Evolutionary conservation across 371 early-diverging fungal genomes (phyloP).

Genomic region (Lichtheimia hyalospora): DNA sequence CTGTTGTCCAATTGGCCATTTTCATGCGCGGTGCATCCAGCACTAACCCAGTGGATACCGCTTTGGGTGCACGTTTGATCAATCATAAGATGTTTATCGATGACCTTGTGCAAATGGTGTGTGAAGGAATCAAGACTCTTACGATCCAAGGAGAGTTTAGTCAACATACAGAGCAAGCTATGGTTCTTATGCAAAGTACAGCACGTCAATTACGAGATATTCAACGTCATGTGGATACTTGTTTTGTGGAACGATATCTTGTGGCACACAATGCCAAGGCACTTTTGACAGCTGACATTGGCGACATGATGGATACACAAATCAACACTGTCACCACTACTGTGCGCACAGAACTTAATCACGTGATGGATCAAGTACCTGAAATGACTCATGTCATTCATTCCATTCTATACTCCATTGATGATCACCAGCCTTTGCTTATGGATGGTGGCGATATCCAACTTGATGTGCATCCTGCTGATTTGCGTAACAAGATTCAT

Average conservation of each 20-base stretch:
- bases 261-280: slow-evolving; percentile 30
- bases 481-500: slow-evolving; percentile 33
- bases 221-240: slow-evolving; percentile 15
- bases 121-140: slow-evolving; percentile 25
- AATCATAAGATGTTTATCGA: slow-evolving; percentile 53
- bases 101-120: slow-evolving; percentile 40
- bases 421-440: slow-evolving; percentile 12
- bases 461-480: not conserved
- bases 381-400: slow-evolving; percentile 18
- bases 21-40: slow-evolving; percentile 19
- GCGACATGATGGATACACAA: slow-evolving; percentile 23
- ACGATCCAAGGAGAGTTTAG: slow-evolving; percentile 23
- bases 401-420: slow-evolving; percentile 29
- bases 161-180: slow-evolving; percentile 4
- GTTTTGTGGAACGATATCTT: slow-evolving; percentile 38
- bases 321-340: slow-evolving; percentile 11
- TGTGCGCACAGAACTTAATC: slow-evolving; percentile 12
- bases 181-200: not conserved
- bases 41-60: not conserved
- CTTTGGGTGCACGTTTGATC: slow-evolving; percentile 30
- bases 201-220: not conserved
- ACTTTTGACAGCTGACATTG: slow-evolving; percentile 32
- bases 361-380: slow-evolving; percentile 17
- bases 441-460: not conserved
- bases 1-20: slow-evolving; percentile 19